Conservation (phyloP, 495 filamentous ascomycete genomes). For the Hypomontagnella submonticulosa region DNA sequence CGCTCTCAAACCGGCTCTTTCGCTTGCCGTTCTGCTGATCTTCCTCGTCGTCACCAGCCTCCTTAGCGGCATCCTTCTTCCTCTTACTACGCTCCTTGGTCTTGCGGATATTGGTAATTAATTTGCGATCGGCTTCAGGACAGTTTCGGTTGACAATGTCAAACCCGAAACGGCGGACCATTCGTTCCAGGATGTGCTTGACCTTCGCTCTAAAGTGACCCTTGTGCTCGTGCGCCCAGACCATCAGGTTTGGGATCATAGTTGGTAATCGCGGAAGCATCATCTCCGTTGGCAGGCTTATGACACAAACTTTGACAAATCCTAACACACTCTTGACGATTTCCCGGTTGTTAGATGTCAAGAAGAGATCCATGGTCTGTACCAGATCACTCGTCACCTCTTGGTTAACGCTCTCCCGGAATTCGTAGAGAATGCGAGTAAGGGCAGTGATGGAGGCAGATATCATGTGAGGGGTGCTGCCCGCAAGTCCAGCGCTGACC, state of each 20-base stretch:
- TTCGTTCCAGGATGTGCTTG: slow-evolving; percentile 94
- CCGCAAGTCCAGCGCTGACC: slow-evolving; percentile 94
- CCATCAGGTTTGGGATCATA: slow-evolving; percentile 88
- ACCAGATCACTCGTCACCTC: slow-evolving; percentile 79
- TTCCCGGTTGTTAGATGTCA: slow-evolving; percentile 94
- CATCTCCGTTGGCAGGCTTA: slow-evolving; percentile 79
- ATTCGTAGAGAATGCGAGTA: slow-evolving; percentile 90
- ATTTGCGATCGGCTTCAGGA: slow-evolving; percentile 85
- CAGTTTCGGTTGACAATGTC: slow-evolving; percentile 78
- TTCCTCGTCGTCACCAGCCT: slow-evolving; percentile 60
- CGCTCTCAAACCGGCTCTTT: slow-evolving; percentile 79
- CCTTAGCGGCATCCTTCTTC: slow-evolving; percentile 76
- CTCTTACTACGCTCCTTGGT: slow-evolving; percentile 87
- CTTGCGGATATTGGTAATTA: slow-evolving; percentile 94
- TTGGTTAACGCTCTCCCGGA: slow-evolving; percentile 67
- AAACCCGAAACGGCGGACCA: slow-evolving; percentile 89
- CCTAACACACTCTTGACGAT: slow-evolving; percentile 92
- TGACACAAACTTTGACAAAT: slow-evolving; percentile 94
- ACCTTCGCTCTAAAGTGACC: slow-evolving; percentile 94
- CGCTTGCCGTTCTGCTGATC: slow-evolving; percentile 58
- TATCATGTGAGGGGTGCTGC: slow-evolving; percentile 92
- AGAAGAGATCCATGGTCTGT: slow-evolving; percentile 91
- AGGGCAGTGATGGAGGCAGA: slow-evolving; percentile 93
- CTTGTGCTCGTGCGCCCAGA: slow-evolving; percentile 98
- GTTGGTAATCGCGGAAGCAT: slow-evolving; percentile 77